phyloP scores from a whole-genome alignment of 306 rosid genomes.

The Astragalus membranaceus region DNA sequence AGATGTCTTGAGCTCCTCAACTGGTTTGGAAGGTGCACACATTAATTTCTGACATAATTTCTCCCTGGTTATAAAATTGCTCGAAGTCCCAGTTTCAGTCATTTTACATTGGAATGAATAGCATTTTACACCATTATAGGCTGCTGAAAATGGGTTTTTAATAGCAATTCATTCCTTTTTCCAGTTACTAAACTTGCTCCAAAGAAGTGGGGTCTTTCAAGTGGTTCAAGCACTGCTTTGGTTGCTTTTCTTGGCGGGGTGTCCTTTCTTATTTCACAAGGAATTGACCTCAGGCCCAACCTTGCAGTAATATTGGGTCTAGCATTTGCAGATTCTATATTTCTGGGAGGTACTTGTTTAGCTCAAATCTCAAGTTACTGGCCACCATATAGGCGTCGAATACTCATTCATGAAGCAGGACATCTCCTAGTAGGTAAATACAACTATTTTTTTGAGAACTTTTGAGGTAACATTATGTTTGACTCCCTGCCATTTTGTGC shows the following conservation, averaged over 20 bases:
- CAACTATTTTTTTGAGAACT: not conserved
- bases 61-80: not conserved
- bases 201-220: conserved; percentile 94
- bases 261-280: conserved; percentile 74
- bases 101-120: not conserved
- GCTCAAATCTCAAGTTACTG: conserved; percentile 94
- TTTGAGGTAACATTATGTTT: not conserved
- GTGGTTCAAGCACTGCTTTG: conserved; percentile 49
- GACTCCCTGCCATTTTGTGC: not conserved
- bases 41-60: conserved; percentile 15
- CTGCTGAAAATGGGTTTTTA: not conserved
- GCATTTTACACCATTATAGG: not conserved
- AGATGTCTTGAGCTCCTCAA: conserved; percentile 62
- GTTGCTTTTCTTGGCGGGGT: conserved; percentile 66
- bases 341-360: conserved; percentile 88
- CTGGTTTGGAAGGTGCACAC: conserved; percentile 79
- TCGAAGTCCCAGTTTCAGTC: not conserved
- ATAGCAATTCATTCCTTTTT: conserved; percentile 7
- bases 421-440: conserved; percentile 65
- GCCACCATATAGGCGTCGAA: conserved; percentile 86
- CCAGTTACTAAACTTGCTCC: conserved; percentile 82
- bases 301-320: conserved; percentile 67
- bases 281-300: conserved; percentile 84
- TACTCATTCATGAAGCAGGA: conserved; percentile 94
- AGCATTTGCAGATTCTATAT: conserved; percentile 67